These are phyloP conservation scores for Rugonectria rugulosa DNA, from an alignment of 2,329 filamentous ascomycete species.

Conservation along the genomic window DNA sequence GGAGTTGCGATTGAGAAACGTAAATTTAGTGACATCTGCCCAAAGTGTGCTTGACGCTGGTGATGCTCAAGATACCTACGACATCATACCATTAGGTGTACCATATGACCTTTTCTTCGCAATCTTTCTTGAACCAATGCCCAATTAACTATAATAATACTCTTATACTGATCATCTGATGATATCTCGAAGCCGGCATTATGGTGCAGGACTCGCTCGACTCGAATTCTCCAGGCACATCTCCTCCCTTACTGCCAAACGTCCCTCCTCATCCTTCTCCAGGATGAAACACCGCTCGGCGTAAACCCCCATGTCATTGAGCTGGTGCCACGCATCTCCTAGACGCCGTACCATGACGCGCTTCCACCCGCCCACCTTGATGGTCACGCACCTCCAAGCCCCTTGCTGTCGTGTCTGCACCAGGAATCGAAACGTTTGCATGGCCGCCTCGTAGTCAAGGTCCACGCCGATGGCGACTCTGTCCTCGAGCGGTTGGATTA, in stretches of 20 bases:
- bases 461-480: conserved; percentile 40
- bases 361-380: conserved; percentile 59
- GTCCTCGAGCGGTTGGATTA: conserved; percentile 44
- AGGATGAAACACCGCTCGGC: conserved; percentile 58
- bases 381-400: conserved; percentile 51
- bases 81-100: too few relatives aligned
- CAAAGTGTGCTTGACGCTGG: too few relatives aligned
- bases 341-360: conserved; percentile 54
- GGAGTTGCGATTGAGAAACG: too few relatives aligned
- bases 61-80: too few relatives aligned
- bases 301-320: conserved; percentile 52
- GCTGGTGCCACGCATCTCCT: conserved; percentile 49
- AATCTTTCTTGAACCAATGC: too few relatives aligned
- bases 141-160: too few relatives aligned
- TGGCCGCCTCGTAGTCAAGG: conserved; percentile 47
- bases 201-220: conserved; percentile 34
- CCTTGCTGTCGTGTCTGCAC: conserved; percentile 38
- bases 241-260: conserved; percentile 38
- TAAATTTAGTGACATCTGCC: too few relatives aligned
- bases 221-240: conserved; percentile 37
- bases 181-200: conserved; percentile 2
- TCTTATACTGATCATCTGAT: neutral
- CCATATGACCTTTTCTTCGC: too few relatives aligned
- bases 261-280: conserved; percentile 37
- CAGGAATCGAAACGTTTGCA: conserved; percentile 45